Conservation (phyloP, 2,329 filamentous ascomycete species). For the Blastomyces parvus region DNA sequence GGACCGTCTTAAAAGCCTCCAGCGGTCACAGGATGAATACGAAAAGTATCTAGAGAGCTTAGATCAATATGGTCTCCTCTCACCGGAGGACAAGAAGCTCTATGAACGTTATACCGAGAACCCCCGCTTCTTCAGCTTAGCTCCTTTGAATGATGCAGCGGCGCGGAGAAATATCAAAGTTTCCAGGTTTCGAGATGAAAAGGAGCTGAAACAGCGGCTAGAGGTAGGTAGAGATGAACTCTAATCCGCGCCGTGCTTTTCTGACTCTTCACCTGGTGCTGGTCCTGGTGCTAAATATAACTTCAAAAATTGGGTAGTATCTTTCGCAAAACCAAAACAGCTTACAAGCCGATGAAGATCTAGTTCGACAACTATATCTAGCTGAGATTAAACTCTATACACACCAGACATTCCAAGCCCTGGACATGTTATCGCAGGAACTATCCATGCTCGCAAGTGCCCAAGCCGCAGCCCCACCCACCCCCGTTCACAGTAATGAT, state of each 20-base stretch:
- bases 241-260: neutral
- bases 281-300: constrained; percentile 9
- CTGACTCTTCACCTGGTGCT: neutral
- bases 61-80: constrained; percentile 69
- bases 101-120: constrained; percentile 65
- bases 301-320: constrained; percentile 38
- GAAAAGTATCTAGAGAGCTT: constrained; percentile 68
- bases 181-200: constrained; percentile 72
- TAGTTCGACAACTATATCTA: constrained; percentile 68
- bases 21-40: constrained; percentile 58
- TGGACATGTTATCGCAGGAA: constrained; percentile 83
- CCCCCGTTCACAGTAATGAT: constrained; percentile 27
- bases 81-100: constrained; percentile 54
- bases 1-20: constrained; percentile 55
- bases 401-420: constrained; percentile 71
- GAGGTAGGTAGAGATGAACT: constrained; percentile 43
- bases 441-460: constrained; percentile 70
- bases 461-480: constrained; percentile 41
- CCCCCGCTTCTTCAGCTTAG: constrained; percentile 62
- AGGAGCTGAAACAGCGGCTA: constrained; percentile 72
- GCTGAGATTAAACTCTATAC: constrained; percentile 63
- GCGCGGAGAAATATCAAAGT: constrained; percentile 76
- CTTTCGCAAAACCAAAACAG: constrained; percentile 50
- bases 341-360: constrained; percentile 69
- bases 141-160: constrained; percentile 56